phyloP scores from a whole-genome alignment of 2,329 filamentous ascomycete genomes.

The Byssothecium circinans region DNA sequence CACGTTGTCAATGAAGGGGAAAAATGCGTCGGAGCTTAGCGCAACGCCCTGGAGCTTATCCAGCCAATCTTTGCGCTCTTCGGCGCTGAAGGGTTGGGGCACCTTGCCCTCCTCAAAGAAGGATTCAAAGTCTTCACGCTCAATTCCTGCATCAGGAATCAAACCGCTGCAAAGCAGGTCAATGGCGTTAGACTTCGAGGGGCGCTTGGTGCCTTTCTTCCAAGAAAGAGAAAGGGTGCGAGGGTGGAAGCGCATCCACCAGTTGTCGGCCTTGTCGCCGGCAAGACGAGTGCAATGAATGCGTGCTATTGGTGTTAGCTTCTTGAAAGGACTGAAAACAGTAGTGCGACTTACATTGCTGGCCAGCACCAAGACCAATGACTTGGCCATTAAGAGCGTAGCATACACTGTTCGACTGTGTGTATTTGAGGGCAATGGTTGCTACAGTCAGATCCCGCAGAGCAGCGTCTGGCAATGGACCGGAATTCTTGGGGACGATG shows the following conservation, averaged over 20 bases:
- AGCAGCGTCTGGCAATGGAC: constrained; percentile 74
- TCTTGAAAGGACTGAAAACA: background rate
- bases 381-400: constrained; percentile 94
- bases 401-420: constrained; percentile 96
- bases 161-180: constrained; percentile 91
- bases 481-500: constrained; percentile 80
- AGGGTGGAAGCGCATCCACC: constrained; percentile 98
- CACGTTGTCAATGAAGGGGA: constrained; percentile 98
- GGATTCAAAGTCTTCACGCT: constrained; percentile 83
- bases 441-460: constrained; percentile 89
- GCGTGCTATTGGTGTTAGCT: constrained; percentile 53
- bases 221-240: constrained; percentile 86
- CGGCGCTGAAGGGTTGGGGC: constrained; percentile 75
- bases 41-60: constrained; percentile 78
- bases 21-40: constrained; percentile 94
- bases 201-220: constrained; percentile 95
- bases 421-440: constrained; percentile 97
- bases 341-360: constrained; percentile 64
- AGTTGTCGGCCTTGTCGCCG: constrained; percentile 98
- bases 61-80: constrained; percentile 87
- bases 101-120: constrained; percentile 79
- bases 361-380: constrained; percentile 89
- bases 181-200: constrained; percentile 98
- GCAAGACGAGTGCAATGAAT: constrained; percentile 98
- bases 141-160: constrained; percentile 78